Evolutionary conservation across 805 yeast genomes (phyloP).

Genomic region (Dipodascus geniculatus): DNA sequence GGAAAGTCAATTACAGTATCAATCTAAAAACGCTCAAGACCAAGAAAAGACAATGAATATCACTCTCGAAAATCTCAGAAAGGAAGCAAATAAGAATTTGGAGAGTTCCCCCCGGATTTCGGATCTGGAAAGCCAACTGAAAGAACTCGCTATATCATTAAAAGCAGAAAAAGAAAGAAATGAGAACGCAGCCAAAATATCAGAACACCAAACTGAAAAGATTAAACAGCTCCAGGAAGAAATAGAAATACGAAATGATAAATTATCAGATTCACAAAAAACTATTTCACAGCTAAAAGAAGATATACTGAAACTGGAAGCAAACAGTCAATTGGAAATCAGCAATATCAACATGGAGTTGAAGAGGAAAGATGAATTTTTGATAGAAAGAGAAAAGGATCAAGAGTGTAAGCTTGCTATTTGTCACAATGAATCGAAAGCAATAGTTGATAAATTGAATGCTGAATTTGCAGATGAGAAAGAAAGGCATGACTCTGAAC

Average conservation of each 20-base stretch:
- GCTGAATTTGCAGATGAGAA: background rate
- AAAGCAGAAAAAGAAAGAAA: background rate
- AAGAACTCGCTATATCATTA: too few species aligned
- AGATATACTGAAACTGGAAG: background rate
- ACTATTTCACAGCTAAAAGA: background rate
- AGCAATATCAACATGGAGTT: background rate
- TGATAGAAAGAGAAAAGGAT: background rate
- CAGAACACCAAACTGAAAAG: too few species aligned
- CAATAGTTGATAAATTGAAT: background rate
- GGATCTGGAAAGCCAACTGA: background rate
- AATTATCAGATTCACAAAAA: background rate
- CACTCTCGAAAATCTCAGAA: too few species aligned
- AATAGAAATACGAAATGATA: too few species aligned
- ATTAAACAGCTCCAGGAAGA: too few species aligned
- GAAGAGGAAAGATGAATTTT: background rate
- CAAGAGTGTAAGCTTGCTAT: background rate
- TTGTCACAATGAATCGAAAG: background rate
- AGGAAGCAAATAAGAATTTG: background rate
- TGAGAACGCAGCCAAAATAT: too few species aligned
- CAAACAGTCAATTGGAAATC: background rate
- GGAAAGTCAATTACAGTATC: background rate
- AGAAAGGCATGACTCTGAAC: background rate
- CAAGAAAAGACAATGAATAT: too few species aligned
- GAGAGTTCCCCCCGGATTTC: background rate
- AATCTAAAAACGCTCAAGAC: background rate